A percentile compares a stretch with the other conserved stretches of the same genome.
phyloP scores from a whole-genome alignment of 2,329 filamentous ascomycete species.

The Colletotrichum sp. region DNA sequence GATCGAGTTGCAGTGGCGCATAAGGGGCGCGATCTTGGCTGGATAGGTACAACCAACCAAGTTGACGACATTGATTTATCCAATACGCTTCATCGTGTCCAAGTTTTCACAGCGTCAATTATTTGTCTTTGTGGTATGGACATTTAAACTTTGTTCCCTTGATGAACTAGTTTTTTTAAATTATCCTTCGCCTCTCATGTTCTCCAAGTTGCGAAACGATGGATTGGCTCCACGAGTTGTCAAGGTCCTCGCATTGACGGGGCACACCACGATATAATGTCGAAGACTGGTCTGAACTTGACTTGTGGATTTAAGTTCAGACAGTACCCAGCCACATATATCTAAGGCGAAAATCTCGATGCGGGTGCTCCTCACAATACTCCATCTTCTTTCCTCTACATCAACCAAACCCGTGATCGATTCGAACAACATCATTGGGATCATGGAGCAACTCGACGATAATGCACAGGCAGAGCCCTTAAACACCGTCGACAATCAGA shows the following conservation, averaged over 20 bases:
- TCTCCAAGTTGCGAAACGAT: background rate
- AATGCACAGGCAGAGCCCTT: background rate
- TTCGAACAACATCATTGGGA: background rate
- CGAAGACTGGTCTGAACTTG: background rate
- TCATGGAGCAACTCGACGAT: background rate
- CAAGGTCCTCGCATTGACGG: too few species aligned
- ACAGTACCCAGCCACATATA: background rate
- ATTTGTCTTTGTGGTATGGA: too few species aligned
- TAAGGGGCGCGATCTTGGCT: too few species aligned
- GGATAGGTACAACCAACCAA: too few species aligned
- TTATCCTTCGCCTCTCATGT: background rate
- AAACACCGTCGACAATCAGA: rapidly evolving
- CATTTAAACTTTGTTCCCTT: too few species aligned
- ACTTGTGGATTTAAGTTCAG: rapidly evolving
- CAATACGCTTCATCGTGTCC: too few species aligned
- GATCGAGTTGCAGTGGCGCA: too few species aligned
- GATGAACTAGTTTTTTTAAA: too few species aligned
- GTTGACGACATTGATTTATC: too few species aligned
- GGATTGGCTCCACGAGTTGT: background rate
- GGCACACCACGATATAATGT: too few species aligned
- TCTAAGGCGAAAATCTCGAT: background rate
- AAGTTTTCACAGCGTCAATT: too few species aligned
- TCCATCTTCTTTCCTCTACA: background rate
- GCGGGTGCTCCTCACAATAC: background rate
- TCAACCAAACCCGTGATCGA: background rate